phyloP scores from a whole-genome alignment of 257 asterid genomes.

The Capsicum rhomboideum region DNA sequence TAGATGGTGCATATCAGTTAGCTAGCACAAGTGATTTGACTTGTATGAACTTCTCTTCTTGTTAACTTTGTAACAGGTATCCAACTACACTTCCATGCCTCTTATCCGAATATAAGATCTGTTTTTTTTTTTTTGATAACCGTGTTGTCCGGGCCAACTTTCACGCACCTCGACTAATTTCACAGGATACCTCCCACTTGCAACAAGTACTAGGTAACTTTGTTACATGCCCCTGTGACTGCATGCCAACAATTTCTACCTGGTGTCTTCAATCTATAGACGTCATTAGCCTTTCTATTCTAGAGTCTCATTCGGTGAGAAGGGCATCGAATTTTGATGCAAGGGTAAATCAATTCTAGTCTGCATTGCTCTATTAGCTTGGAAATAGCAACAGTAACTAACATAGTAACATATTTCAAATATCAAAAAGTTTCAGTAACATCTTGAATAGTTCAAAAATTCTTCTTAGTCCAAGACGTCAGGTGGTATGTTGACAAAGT shows the following conservation, averaged over 20 bases:
- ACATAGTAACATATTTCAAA: background rate
- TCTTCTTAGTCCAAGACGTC: background rate
- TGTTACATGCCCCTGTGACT: background rate
- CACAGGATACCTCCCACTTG: too few relatives aligned
- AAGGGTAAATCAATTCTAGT: background rate
- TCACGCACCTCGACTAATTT: too few relatives aligned
- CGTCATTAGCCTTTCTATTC: background rate
- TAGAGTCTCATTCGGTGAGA: background rate
- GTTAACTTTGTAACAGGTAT: too few relatives aligned
- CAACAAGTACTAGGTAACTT: background rate
- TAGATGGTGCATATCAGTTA: too few relatives aligned
- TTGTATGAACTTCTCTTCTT: too few relatives aligned
- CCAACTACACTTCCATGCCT: background rate
- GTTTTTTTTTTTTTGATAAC: too few relatives aligned
- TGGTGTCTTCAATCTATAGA: background rate
- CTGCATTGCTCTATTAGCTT: background rate
- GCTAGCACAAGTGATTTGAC: too few relatives aligned
- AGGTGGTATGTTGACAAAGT: background rate
- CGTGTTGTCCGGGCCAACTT: too few relatives aligned
- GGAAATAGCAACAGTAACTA: background rate
- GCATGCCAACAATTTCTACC: background rate
- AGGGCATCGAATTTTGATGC: background rate
- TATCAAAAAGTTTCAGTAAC: background rate
- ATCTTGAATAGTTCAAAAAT: background rate
- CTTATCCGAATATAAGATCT: background rate